Percentiles rank a stretch among this genome's conserved stretches.
Evolutionary conservation across 305 asterid genomes (phyloP).

Genomic region (Petunia hybrid): DNA sequence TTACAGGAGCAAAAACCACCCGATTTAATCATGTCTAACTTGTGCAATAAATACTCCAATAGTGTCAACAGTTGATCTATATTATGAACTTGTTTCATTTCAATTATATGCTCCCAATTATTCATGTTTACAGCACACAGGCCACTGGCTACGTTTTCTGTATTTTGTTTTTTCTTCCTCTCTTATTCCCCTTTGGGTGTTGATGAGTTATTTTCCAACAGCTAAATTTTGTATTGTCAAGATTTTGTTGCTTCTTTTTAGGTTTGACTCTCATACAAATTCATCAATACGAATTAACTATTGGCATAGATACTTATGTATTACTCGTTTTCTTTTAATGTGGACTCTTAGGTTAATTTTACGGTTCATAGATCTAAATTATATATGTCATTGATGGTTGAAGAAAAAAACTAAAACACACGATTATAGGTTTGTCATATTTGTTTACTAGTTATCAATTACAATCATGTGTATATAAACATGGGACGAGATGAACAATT

Average conservation of each 20-base stretch:
- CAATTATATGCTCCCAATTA: constrained; percentile 20
- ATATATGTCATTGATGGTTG: too few species aligned
- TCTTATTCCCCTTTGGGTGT: neutral
- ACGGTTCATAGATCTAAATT: too few species aligned
- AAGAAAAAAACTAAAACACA: too few species aligned
- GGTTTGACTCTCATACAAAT: neutral
- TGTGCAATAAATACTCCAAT: neutral
- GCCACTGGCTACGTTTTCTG: neutral
- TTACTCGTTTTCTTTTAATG: neutral
- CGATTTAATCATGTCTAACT: constrained; percentile 4
- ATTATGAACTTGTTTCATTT: neutral
- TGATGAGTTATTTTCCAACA: constrained; percentile 24
- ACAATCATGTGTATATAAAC: too few species aligned
- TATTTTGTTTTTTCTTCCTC: neutral
- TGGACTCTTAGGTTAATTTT: neutral
- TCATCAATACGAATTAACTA: neutral
- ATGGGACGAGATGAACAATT: too few species aligned
- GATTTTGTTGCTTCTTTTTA: neutral
- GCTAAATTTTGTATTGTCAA: constrained; percentile 10
- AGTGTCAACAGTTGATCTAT: neutral
- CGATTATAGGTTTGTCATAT: too few species aligned
- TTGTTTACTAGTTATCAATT: too few species aligned
- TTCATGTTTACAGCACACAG: constrained; percentile 21
- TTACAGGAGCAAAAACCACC: constrained; percentile 11
- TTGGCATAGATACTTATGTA: neutral